phyloP scores from a whole-genome alignment of 2,329 filamentous ascomycete genomes.

The Corynespora cassiicola region DNA sequence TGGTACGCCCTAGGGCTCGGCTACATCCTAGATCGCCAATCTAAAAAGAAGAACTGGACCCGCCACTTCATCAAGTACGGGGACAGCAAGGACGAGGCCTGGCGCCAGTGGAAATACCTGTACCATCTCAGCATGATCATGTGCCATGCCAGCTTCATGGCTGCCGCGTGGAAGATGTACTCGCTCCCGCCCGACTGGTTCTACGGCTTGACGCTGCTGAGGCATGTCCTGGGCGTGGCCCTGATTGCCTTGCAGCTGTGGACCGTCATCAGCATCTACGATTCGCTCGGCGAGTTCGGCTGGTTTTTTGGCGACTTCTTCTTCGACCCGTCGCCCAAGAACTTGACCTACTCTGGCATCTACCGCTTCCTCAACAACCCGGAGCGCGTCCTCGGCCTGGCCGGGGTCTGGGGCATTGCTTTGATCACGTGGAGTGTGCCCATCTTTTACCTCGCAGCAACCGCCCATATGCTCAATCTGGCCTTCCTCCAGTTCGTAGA shows the following conservation, averaged over 20 bases:
- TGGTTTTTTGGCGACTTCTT: constrained; percentile 99
- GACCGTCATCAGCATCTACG: constrained; percentile 92
- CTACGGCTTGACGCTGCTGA: constrained; percentile 82
- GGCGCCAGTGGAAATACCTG: constrained; percentile 96
- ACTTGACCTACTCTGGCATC: constrained; percentile 91
- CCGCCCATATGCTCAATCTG: constrained; percentile 85
- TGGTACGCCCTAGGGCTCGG: constrained; percentile 94
- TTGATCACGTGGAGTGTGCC: constrained; percentile 89
- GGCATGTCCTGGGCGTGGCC: constrained; percentile 82
- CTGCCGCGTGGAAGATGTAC: constrained; percentile 97
- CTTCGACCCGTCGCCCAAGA: constrained; percentile 84
- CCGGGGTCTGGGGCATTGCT: constrained; percentile 93
- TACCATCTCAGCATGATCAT: constrained; percentile 92
- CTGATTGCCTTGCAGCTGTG: constrained; percentile 88
- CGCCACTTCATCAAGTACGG: constrained; percentile 97
- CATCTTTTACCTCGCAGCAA: constrained; percentile 84
- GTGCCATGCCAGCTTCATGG: constrained; percentile 87
- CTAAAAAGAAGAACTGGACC: constrained; percentile 91
- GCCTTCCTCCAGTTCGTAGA: constrained; percentile 93
- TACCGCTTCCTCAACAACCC: constrained; percentile 99
- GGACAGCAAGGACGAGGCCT: constrained; percentile 87
- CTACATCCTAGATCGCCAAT: constrained; percentile 83
- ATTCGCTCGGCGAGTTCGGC: constrained; percentile 94
- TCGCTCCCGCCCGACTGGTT: constrained; percentile 83
- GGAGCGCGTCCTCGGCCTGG: constrained; percentile 89